Evolutionary conservation across 2,329 filamentous ascomycete species (phyloP).

Genomic region (Trichoderma atrobrunneum): DNA sequence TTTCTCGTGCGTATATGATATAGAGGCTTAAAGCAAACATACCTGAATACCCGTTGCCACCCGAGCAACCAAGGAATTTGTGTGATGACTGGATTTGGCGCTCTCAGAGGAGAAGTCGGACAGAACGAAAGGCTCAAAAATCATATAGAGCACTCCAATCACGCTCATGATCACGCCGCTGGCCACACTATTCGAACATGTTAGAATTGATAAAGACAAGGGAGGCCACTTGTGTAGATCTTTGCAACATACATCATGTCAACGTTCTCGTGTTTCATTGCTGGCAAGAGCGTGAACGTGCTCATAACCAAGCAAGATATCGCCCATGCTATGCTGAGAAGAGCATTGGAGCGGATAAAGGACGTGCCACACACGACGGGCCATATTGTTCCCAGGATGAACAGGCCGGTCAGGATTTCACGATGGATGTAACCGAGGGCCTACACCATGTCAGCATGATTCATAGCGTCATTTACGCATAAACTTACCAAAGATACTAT

Average conservation of each 20-base stretch:
- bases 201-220: conserved; percentile 19
- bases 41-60: conserved; percentile 65
- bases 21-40: conserved; percentile 25
- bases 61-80: conserved; percentile 50
- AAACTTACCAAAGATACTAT: conserved; percentile 71
- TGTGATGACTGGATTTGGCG: conserved; percentile 22
- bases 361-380: conserved; percentile 68
- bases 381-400: conserved; percentile 74
- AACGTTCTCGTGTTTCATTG: conserved; percentile 77
- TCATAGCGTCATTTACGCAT: neutral
- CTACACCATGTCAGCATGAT: conserved; percentile 42
- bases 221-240: too few species aligned
- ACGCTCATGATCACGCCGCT: conserved; percentile 76
- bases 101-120: conserved; percentile 39
- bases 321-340: conserved; percentile 69
- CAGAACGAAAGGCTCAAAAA: conserved; percentile 67
- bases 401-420: conserved; percentile 80
- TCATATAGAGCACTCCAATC: conserved; percentile 73
- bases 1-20: neutral
- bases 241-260: conserved; percentile 62
- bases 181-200: conserved; percentile 51
- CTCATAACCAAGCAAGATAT: conserved; percentile 81
- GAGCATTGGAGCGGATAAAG: conserved; percentile 66
- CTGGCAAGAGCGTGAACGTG: conserved; percentile 82
- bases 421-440: conserved; percentile 90